Evolutionary conservation across 805 yeast species (phyloP), one percentile per base, ranked within the genome.

Genomic region (Torulaspora delbrueckii): DNA sequence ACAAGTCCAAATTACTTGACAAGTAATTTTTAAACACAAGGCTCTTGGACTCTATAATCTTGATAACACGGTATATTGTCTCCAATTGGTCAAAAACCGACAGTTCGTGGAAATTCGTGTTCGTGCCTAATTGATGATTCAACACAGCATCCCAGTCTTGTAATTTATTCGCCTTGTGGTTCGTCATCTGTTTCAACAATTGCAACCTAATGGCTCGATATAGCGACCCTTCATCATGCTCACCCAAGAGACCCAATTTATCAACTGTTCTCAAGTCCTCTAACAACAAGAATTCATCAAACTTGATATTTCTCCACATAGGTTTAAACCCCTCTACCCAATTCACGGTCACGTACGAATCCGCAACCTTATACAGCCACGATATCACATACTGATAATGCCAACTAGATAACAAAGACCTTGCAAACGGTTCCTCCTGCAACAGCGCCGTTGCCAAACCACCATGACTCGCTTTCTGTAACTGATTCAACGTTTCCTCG

Each of bases 311-410:
- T 31, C 48, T 56, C 66, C 65, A 64, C 49, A 63, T 35, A 4
- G 63, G 55, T 37, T 57, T 60, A 37, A 49, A 49, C 13, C 50
- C 55, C 32, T 45, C 50, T 3, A 46, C 50, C 27, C 40, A 52
- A 22, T 40, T 46, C 24, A 37, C 45, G 23, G 59, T 55, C n/a
- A 42, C 48, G 34, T 45, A 62, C 5, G 68, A 62, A 23, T 59
- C 60, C 38, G 64, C 58, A 5, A 63, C 66, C 42, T 57, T 58
- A 40, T 61, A 59, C n/a, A 65, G 52, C 65, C 68, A 66, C 13
- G 60, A 53, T 8, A 65, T 51, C 19, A 60, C 59, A 36, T 58
- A 63, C 40, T 66, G 69, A 40, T 61, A 66, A 16, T 52, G 46
- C 68, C 68, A 65, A 7, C 52, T 47, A 19, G 38, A 28, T 8